phyloP scores from a whole-genome alignment of 2,329 filamentous ascomycete genomes.

The Pseudogymnoascus sp. region DNA sequence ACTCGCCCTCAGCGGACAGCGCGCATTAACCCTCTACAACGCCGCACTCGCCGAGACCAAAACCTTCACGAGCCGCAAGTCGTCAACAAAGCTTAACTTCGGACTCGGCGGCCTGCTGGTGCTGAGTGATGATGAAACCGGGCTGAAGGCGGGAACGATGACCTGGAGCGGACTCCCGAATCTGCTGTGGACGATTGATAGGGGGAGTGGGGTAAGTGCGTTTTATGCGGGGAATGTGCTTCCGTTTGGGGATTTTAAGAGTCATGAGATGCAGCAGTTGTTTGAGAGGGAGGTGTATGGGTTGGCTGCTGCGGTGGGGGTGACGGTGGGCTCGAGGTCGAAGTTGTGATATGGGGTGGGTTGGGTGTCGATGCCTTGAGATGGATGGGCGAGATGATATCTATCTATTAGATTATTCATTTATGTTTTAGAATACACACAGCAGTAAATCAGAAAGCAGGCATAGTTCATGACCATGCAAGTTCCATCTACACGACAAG shows the following conservation, averaged over 20 bases:
- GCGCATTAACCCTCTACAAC: slow-evolving; percentile 25
- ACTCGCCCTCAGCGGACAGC: slow-evolving; percentile 32
- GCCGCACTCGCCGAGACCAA: slow-evolving; percentile 14
- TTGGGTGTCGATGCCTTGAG: background rate
- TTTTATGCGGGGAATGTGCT: slow-evolving; percentile 38
- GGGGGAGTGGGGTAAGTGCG: slow-evolving; percentile 34
- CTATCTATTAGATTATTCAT: background rate
- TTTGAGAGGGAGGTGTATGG: slow-evolving; percentile 38
- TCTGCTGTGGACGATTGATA: slow-evolving; percentile 39
- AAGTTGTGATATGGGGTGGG: background rate
- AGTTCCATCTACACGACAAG: too few species aligned
- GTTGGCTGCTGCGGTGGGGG: background rate
- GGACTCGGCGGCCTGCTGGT: slow-evolving; percentile 39
- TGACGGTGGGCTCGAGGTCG: background rate
- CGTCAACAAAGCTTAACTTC: slow-evolving; percentile 33
- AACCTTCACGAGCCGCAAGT: slow-evolving; percentile 26
- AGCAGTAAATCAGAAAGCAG: background rate
- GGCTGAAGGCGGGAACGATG: slow-evolving; percentile 35
- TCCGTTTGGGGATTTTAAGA: slow-evolving; percentile 35
- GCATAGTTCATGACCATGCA: too few species aligned
- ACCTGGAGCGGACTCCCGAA: slow-evolving; percentile 42
- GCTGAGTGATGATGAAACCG: slow-evolving; percentile 31
- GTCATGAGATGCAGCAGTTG: slow-evolving; percentile 29
- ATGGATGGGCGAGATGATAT: background rate
- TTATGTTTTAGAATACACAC: background rate